These are phyloP conservation scores for Tetrastigma voinierianum DNA, from an alignment of 164 flowering plant species.

Conservation along the genomic window DNA sequence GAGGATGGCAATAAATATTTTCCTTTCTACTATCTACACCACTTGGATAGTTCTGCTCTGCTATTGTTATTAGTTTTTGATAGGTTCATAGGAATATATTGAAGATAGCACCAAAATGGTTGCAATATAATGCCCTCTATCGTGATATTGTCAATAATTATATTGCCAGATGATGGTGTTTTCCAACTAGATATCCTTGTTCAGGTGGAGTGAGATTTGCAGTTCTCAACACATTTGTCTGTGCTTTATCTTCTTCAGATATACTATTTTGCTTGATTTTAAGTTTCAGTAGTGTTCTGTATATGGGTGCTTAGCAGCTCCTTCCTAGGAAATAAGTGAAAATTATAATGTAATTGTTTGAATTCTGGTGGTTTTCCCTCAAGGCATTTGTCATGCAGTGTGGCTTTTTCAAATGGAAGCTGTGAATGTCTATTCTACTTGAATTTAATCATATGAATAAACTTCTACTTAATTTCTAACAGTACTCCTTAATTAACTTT, in stretches of 20 bases:
- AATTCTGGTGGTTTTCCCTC: neutral
- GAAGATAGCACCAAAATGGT: too few species aligned
- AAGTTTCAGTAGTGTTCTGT: neutral
- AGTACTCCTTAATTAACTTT: neutral
- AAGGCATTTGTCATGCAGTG: neutral
- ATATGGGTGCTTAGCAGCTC: neutral
- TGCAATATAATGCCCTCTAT: too few species aligned
- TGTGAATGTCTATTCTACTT: neutral
- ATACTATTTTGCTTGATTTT: neutral
- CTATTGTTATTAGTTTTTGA: too few species aligned
- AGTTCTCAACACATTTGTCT: neutral
- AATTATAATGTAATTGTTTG: neutral
- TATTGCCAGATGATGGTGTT: too few species aligned
- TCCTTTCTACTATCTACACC: too few species aligned
- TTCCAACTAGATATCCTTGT: neutral
- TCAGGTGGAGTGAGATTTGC: neutral
- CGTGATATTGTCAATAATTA: too few species aligned
- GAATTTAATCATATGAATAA: too few species aligned
- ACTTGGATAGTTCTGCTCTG: too few species aligned
- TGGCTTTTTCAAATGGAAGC: neutral
- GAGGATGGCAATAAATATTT: too few species aligned
- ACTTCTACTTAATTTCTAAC: neutral
- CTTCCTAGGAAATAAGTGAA: neutral
- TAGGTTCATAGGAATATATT: too few species aligned
- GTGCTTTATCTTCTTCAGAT: neutral